Evolutionary conservation across 805 yeast species (phyloP), one percentile per base, ranked within the genome.

Genomic region (Barnettozyma californica): DNA sequence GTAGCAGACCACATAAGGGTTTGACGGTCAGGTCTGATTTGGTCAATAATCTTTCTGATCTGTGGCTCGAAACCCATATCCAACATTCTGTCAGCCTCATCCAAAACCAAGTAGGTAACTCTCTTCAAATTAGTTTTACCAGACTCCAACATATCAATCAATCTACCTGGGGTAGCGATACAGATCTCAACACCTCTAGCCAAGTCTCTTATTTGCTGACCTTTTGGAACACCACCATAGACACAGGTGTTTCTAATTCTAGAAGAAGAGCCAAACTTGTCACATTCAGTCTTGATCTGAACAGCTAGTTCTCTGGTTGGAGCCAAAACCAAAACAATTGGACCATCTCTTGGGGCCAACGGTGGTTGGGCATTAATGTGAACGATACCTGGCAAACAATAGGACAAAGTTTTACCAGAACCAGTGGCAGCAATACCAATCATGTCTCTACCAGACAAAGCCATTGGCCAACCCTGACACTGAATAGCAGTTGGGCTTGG

Each of bases 401-500:
- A 94, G 38, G 97, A 88, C 62, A 94, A 77, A 54, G 99, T 94
- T 78, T 94, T 94, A 78, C 99, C 99, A 48, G 97, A 91, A 73
- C 99, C 99, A 58, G 99, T 94, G 59, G 97, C 86, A 49, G 99
- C 98, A 68, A 94, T 85, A 78, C 99, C 99, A 71, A 94, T 87
- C 92, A 94, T 86, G 69, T 94, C 98, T 75, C 98, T 88, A 76
- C 99, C 99, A 61, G 92, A 83, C 51, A 91, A 77, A 64, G 99
- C 99, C 99, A 94, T 94, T 55, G 99, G 99, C 99, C 99, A 94
- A 76, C 99, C 99, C 76, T 94, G 99, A 71, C 97, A 89, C 76
- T 94, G 99, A 65, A 94, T 94, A 57, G 89, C 90, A 49, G 99
- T 94, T 62, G 99, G 99, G 56, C 75, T 80, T 48, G 84, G 94